Conservation (phyloP, 2,329 filamentous ascomycete species). For the Fusarium tricinctum region DNA sequence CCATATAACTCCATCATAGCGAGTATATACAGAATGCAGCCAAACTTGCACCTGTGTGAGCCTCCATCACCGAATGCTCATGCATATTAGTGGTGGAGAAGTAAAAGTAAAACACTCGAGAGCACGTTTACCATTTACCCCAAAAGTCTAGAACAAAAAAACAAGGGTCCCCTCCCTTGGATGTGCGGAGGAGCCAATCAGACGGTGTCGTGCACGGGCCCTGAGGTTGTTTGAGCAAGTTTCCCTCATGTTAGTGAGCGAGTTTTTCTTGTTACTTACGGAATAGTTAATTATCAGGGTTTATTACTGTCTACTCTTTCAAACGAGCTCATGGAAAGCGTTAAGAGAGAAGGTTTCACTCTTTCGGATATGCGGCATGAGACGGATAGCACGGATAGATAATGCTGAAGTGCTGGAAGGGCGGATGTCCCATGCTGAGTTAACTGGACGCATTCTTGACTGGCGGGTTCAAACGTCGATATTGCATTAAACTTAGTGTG, state of each 20-base stretch:
- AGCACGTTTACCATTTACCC: conserved; percentile 38
- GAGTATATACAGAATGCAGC: too few relatives aligned
- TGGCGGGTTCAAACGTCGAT: not conserved
- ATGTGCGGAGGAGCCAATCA: conserved; percentile 40
- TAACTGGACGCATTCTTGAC: not conserved
- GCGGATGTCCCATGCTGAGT: not conserved
- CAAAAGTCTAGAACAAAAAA: conserved; percentile 32
- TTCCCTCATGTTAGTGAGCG: conserved; percentile 43
- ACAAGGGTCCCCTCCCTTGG: conserved; percentile 30
- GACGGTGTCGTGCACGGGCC: conserved; percentile 28
- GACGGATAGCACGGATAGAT: conserved; percentile 30
- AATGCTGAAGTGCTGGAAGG: not conserved
- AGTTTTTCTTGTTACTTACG: conserved; percentile 15
- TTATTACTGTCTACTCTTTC: not conserved
- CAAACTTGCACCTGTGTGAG: not conserved
- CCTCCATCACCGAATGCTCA: conserved; percentile 17
- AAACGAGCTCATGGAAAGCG: conserved; percentile 3
- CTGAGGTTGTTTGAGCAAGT: conserved; percentile 59
- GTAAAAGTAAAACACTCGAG: conserved; percentile 1
- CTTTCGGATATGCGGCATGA: conserved; percentile 37
- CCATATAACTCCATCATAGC: not conserved
- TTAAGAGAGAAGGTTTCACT: not conserved
- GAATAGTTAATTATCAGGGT: too few relatives aligned
- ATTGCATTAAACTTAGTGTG: not conserved
- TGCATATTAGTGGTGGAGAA: conserved; percentile 32